Percentiles rank a stretch among this genome's conserved stretches.
phyloP scores from a whole-genome alignment of 2,329 filamentous ascomycete genomes.

The Ustulina deusta region DNA sequence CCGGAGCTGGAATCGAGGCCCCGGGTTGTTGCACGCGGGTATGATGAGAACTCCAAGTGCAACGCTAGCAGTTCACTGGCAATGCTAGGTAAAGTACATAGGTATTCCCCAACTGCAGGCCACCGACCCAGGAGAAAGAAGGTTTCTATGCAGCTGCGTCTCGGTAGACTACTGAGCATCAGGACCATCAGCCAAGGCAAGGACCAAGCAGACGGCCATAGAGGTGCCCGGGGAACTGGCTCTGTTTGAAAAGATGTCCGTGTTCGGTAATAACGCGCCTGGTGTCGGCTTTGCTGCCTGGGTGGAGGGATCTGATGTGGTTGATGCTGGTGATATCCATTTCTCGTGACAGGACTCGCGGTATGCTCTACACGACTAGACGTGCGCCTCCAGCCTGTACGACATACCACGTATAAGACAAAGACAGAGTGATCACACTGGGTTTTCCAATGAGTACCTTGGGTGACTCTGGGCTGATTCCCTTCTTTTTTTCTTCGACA shows the following conservation, averaged over 20 bases:
- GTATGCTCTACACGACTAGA: background rate
- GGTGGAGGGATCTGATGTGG: conserved; percentile 2
- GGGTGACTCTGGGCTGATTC: background rate
- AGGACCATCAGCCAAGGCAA: conserved; percentile 31
- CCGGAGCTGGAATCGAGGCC: conserved; percentile 31
- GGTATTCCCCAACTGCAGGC: conserved; percentile 42
- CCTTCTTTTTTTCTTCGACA: background rate
- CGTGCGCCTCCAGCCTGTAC: conserved; percentile 16
- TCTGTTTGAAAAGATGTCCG: conserved; percentile 27
- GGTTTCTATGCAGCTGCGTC: conserved; percentile 47
- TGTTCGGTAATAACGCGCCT: background rate
- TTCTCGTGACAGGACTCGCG: background rate
- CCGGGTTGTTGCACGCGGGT: conserved; percentile 20
- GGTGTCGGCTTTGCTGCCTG: conserved; percentile 4
- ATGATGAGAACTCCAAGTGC: conserved; percentile 30
- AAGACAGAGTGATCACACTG: background rate
- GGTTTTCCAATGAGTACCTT: background rate
- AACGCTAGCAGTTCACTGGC: conserved; percentile 25
- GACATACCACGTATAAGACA: background rate
- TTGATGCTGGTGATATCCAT: background rate
- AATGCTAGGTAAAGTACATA: conserved; percentile 12
- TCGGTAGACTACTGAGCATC: conserved; percentile 37
- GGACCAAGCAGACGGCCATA: conserved; percentile 33
- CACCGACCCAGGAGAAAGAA: conserved; percentile 45
- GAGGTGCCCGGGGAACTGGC: conserved; percentile 35